phyloP scores from a whole-genome alignment of 176 grass and related monocot species.

The Metroxylon sagu region DNA sequence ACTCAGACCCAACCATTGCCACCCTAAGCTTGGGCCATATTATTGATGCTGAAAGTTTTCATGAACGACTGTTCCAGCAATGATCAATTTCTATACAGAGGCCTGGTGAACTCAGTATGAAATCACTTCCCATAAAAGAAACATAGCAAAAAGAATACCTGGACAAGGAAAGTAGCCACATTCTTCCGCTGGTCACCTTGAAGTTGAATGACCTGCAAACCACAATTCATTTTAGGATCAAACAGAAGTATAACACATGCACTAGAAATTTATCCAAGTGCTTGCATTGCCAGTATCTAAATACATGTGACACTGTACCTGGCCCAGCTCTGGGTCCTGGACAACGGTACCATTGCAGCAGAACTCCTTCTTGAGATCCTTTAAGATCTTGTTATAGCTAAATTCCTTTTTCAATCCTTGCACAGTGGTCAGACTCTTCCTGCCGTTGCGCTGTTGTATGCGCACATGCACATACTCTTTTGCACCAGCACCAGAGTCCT shows the following conservation, averaged over 20 bases:
- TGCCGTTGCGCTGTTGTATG: slow-evolving; percentile 90
- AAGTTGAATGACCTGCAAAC: slow-evolving; percentile 85
- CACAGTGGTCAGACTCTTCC: slow-evolving; percentile 96
- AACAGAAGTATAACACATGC: neutral
- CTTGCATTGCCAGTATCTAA: too few species aligned
- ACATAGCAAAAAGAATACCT: slow-evolving; percentile 39
- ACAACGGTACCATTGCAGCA: slow-evolving; percentile 99
- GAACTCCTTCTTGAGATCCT: slow-evolving; percentile 97
- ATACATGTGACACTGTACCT: slow-evolving; percentile 31
- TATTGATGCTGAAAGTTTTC: too few species aligned
- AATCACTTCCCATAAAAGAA: neutral
- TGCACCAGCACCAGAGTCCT: slow-evolving; percentile 83
- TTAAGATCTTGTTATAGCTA: slow-evolving; percentile 94
- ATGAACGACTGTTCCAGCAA: too few species aligned
- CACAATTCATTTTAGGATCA: neutral
- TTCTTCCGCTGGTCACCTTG: slow-evolving; percentile 99
- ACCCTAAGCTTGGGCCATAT: too few species aligned
- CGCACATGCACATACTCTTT: slow-evolving; percentile 96
- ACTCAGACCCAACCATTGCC: too few species aligned
- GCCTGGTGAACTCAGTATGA: neutral
- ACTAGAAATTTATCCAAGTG: too few species aligned
- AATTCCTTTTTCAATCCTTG: slow-evolving; percentile 91
- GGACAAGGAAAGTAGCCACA: slow-evolving; percentile 96
- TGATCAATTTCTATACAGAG: too few species aligned
- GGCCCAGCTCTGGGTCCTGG: slow-evolving; percentile 93